Base-by-base conservation (phyloP, 2,329 filamentous ascomycete species). In the Fusarium vanettenii region DNA sequence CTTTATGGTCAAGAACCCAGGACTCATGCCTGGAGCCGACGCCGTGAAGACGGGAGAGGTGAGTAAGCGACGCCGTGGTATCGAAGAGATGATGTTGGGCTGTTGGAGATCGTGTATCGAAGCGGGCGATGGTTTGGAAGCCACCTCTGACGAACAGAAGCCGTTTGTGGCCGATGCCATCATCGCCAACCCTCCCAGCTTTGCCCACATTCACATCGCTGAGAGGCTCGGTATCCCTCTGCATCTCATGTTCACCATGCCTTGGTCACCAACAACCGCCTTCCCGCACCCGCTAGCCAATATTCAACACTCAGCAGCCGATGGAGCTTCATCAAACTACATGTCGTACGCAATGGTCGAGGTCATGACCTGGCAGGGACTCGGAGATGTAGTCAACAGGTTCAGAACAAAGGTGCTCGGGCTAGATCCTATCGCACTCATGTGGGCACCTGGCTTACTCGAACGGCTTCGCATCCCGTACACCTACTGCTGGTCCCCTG, bases 231-330 rank as follows among this genome's bases (percentile, higher is more conserved):
- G 92, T 0, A 91, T 95, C 56, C 93, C 93, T 0, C 79, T 95
- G 10, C 93, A 95, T 76, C 90, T 97, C 82, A 97, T 97, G 93
- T 98, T 97, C 83, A 97, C 95, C 89, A 97, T 98, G 94, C 95
- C 95, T 0, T 97, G 94, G 92, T 94, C 94, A 1, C 92, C 95
- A 0, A 97, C 95, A 0, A 91, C 94, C 79, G 90, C 93, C 0
- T 97, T 97, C 75, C 94, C 94, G 0, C 95, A 98, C 78, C 95
- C 95, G 0, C 86, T 98, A 27, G 94, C 95, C 0, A 96, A 97
- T 74, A 92, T 97, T 65, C 89, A 94, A 71, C 91, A 90, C 2
- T 90, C 92, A 1, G 94, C 95, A 75, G 92, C 93, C 1, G 94
- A 97, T 76, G 87, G 90, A 5, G 90, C 89, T 18, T 88, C 94